phyloP scores from a whole-genome alignment of 129 eudicot species.

The Flaveria linearis region DNA sequence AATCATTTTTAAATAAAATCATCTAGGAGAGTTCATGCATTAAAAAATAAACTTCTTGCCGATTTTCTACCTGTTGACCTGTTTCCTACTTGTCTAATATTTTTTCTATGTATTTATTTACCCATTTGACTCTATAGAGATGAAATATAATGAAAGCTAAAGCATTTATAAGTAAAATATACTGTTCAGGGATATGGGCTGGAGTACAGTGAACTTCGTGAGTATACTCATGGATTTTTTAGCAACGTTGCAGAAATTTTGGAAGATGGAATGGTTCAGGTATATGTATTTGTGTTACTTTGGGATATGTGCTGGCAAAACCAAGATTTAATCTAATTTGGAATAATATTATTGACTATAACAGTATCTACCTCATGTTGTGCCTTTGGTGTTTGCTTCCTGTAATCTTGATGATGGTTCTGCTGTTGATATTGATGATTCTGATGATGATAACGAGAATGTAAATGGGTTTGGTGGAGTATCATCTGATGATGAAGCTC shows the following conservation, averaged over 20 bases:
- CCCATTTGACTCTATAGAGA: conserved; percentile 1
- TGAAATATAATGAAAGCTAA: background rate
- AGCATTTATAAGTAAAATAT: background rate
- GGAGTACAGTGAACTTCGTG: conserved; percentile 97
- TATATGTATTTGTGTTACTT: conserved; percentile 23
- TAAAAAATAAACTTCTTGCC: background rate
- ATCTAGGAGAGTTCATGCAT: background rate
- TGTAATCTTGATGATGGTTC: conserved; percentile 99
- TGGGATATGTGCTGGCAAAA: background rate
- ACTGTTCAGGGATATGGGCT: conserved; percentile 72
- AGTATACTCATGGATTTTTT: conserved; percentile 98
- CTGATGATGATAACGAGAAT: conserved; percentile 73
- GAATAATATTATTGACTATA: conserved; percentile 20
- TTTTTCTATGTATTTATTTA: background rate
- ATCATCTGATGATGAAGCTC: conserved; percentile 99
- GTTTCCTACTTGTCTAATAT: background rate
- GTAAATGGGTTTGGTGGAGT: conserved; percentile 88
- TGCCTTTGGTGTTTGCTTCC: conserved; percentile 78
- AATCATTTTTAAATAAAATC: background rate
- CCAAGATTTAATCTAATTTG: background rate
- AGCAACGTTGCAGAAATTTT: conserved; percentile 89
- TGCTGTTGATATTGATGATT: conserved; percentile 94
- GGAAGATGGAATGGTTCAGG: conserved; percentile 90
- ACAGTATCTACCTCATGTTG: conserved; percentile 98
- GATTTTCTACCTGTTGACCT: background rate